A percentile compares a stretch with the other conserved stretches of the same genome.
Conservation (phyloP, 257 asterid species). For the Jaltomata sinuosa region DNA sequence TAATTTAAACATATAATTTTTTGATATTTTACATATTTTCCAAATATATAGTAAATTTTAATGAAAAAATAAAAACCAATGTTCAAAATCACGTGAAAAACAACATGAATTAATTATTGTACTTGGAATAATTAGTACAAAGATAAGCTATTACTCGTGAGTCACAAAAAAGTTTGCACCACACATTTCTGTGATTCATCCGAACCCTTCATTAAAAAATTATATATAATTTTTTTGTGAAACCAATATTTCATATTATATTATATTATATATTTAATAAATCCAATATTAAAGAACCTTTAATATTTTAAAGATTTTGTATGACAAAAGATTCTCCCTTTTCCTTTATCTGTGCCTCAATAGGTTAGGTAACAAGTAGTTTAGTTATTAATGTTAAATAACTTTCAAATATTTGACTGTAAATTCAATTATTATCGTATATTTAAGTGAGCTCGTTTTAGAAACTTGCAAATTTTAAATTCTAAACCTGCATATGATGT, state of each 20-base stretch:
- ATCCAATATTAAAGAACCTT: not conserved
- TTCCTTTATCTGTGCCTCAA: not conserved
- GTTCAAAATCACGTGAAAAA: not conserved
- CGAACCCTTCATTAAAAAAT: fast-evolving
- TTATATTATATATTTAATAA: too few relatives aligned
- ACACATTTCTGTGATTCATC: not conserved
- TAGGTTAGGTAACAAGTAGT: not conserved
- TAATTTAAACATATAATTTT: not conserved
- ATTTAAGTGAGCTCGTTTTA: not conserved
- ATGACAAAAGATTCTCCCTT: not conserved
- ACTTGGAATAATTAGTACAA: not conserved
- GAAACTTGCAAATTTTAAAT: not conserved
- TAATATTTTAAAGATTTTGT: not conserved
- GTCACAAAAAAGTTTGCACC: not conserved
- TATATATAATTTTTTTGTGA: not conserved
- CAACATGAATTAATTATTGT: not conserved
- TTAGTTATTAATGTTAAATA: not conserved
- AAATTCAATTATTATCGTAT: not conserved
- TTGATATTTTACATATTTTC: not conserved
- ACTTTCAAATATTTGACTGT: not conserved
- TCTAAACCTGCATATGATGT: not conserved
- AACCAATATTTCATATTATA: too few relatives aligned
- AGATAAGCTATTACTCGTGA: not conserved
- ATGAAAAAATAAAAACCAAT: not conserved
- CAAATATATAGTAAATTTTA: not conserved